A percentile compares a stretch with the other conserved stretches of the same genome.
Evolutionary conservation across 768 basidiomycete species (phyloP).

Genomic region (Agrocybe pediades): DNA sequence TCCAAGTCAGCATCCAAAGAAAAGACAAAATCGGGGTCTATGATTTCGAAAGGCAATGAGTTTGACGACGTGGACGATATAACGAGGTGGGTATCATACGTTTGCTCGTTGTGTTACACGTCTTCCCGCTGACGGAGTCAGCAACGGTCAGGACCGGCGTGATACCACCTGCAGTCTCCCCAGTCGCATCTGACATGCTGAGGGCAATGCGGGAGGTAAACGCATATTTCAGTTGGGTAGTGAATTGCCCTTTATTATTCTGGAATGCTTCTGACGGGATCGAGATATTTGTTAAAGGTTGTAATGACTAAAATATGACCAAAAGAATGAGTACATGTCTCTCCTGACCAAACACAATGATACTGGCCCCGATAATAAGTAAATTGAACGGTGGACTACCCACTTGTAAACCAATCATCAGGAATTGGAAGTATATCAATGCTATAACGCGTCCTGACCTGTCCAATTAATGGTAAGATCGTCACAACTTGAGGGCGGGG

Average conservation of each 20-base stretch:
- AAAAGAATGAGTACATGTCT: neutral
- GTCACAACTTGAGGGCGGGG: slow-evolving; percentile 26
- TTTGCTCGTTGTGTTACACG: slow-evolving; percentile 25
- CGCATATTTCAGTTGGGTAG: slow-evolving; percentile 13
- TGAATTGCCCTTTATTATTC: slow-evolving; percentile 18
- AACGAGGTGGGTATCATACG: too few species aligned
- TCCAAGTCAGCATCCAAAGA: slow-evolving; percentile 22
- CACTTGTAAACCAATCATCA: slow-evolving; percentile 13
- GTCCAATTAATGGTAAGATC: slow-evolving; percentile 24
- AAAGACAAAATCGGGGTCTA: slow-evolving; percentile 29
- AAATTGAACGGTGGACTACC: slow-evolving; percentile 27
- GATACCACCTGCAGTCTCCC: slow-evolving; percentile 25
- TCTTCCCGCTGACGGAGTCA: slow-evolving; percentile 9
- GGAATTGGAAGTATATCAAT: neutral
- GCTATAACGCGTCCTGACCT: slow-evolving; percentile 16
- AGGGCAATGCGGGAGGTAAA: slow-evolving; percentile 19
- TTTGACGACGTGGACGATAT: neutral
- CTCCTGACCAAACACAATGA: neutral
- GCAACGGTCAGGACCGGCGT: slow-evolving; percentile 23
- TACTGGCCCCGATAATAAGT: slow-evolving; percentile 25
- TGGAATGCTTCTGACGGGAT: slow-evolving; percentile 23
- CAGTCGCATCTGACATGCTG: slow-evolving; percentile 29
- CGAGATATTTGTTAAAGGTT: slow-evolving; percentile 24
- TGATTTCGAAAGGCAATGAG: neutral
- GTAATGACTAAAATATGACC: slow-evolving; percentile 17